Base-by-base conservation (phyloP, 2,329 filamentous ascomycete species). In the Fusarium denticulatum region DNA sequence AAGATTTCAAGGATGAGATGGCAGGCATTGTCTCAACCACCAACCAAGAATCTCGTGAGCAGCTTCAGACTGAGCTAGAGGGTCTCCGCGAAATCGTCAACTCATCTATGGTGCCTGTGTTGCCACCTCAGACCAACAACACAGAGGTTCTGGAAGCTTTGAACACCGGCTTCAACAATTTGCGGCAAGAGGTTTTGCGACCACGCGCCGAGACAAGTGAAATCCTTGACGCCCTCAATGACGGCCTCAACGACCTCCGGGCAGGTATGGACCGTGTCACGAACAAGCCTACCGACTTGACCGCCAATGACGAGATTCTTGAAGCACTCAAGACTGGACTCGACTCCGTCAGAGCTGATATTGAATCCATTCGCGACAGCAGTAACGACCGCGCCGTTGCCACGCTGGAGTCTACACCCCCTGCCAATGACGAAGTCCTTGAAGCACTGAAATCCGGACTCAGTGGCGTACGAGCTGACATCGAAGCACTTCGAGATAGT, bases 291-390 rank as follows among this genome's bases (percentile, higher is more conserved):
- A 85, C 90, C 1, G 95, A 97, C 76, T 88, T 96, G 81, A 95
- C 93, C 2, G 91, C 94, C 64, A 96, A 93, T 67, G 94, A 97
- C 73, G 95, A 98, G 82, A 95, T 98, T 59, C 86, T 98, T 2
- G 94, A 97, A 67, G 94, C 94, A 0, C 87, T 98, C 63, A 97
- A 93, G 80, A 88, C 91, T n/a, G 95, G 95, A 0, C 85, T 98
- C 14, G 91, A 93, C 47, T 88, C 88, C 43, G 87, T 98, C 22
- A 91, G 91, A 60, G 87, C 89, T 5, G 95, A 98, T 55, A 93
- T 98, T 72, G 93, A 95, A 64, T 87, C 88, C 26, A 86, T 98
- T 43, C 93, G 93, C n/a, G 90, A 92, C 30, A 83, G 79, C 71
- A 83, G 79, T 69, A 84, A 83, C 46, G 85, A 86, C 50, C 83